Conservation (phyloP, 2,329 filamentous ascomycete genomes). For the Talaromyces sp. region DNA sequence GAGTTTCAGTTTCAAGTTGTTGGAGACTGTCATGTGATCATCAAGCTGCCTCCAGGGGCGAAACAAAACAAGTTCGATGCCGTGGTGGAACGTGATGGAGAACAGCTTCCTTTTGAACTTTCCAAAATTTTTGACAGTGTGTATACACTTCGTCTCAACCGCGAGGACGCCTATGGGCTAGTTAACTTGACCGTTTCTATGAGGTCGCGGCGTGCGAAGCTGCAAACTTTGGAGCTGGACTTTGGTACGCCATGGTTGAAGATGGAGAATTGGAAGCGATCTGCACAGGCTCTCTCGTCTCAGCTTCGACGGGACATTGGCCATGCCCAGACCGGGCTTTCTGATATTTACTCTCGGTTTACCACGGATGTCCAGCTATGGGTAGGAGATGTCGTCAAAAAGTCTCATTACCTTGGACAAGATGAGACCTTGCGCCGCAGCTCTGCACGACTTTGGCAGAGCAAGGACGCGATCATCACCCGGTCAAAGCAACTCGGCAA, state of each 20-base stretch:
- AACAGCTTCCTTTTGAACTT: slow-evolving; percentile 39
- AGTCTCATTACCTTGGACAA: slow-evolving; percentile 29
- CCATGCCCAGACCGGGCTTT: slow-evolving; percentile 32
- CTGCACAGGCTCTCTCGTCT: slow-evolving; percentile 29
- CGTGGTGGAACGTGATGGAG: slow-evolving; percentile 40
- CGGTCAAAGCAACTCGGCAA: slow-evolving; percentile 30
- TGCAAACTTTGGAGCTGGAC: slow-evolving; percentile 34
- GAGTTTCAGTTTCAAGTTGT: slow-evolving; percentile 50
- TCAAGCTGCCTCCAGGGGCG: slow-evolving; percentile 44
- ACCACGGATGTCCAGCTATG: slow-evolving; percentile 33
- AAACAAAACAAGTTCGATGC: slow-evolving; percentile 46
- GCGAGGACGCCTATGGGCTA: slow-evolving; percentile 43
- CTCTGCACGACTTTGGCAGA: slow-evolving; percentile 19
- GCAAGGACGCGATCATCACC: slow-evolving; percentile 21
- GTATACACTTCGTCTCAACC: slow-evolving; percentile 47
- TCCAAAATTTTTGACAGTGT: slow-evolving; percentile 49
- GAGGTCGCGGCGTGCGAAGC: slow-evolving; percentile 27
- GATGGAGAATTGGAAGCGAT: slow-evolving; percentile 41
- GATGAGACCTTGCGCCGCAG: slow-evolving; percentile 21
- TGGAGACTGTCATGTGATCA: slow-evolving; percentile 49
- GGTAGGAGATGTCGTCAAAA: slow-evolving; percentile 32
- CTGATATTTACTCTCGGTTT: slow-evolving; percentile 32
- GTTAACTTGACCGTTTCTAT: slow-evolving; percentile 46
- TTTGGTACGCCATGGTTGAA: slow-evolving; percentile 45
- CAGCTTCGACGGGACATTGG: slow-evolving; percentile 32